Percentiles rank a stretch among this genome's conserved stretches.
These are phyloP conservation scores for Magnolia changhungtana DNA, from an alignment of 164 flowering plant species.

Conservation along the genomic window DNA sequence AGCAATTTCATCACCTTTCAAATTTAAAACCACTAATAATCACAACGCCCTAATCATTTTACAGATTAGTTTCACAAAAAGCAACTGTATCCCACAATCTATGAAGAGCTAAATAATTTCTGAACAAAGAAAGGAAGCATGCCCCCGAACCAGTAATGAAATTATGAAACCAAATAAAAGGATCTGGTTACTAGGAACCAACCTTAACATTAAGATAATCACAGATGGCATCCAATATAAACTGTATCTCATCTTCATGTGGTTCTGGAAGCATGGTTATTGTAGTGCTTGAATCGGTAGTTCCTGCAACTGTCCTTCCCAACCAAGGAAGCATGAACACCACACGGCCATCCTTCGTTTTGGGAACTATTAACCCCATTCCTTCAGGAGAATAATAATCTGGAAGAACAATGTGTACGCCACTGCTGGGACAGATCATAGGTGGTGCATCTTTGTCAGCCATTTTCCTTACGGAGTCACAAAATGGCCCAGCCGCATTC, in stretches of 20 bases:
- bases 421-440: slow-evolving; percentile 96
- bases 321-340: slow-evolving; percentile 99
- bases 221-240: slow-evolving; percentile 86
- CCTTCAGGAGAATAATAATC: slow-evolving; percentile 99
- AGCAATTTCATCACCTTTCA: neutral
- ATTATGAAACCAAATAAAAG: neutral
- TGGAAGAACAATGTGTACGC: slow-evolving; percentile 93
- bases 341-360: slow-evolving; percentile 98
- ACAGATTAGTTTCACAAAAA: no score
- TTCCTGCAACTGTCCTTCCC: slow-evolving; percentile 95
- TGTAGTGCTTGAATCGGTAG: slow-evolving; percentile 81
- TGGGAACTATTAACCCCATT: slow-evolving; percentile 98
- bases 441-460: slow-evolving; percentile 65
- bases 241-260: slow-evolving; percentile 95
- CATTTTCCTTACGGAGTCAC: slow-evolving; percentile 84
- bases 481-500: slow-evolving; percentile 98
- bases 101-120: neutral
- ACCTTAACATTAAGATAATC: slow-evolving; percentile 98
- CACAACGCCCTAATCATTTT: no score
- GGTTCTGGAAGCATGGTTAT: slow-evolving; percentile 95
- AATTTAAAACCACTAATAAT: no score
- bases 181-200: neutral
- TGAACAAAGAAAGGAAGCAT: neutral
- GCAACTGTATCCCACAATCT: neutral
- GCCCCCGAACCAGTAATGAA: neutral